These are phyloP conservation scores for Solanum phureja DNA, from an alignment of 257 asterid species.

Conservation along the genomic window DNA sequence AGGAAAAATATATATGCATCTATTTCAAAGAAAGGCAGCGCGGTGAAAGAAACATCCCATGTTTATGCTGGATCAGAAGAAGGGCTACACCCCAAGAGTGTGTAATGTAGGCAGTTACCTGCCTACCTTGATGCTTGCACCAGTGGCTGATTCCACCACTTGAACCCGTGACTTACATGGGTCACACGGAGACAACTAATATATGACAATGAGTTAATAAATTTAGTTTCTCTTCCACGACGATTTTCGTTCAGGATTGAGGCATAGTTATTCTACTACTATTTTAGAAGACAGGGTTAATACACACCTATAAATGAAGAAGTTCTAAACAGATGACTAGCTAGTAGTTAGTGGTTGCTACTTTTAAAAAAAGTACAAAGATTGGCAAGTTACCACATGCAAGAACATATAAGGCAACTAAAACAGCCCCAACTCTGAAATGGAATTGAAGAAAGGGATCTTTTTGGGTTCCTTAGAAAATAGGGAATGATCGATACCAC, in stretches of 20 bases:
- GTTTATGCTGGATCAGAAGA: neutral
- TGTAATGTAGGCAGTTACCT: neutral
- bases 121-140: neutral
- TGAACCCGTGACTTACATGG: neutral
- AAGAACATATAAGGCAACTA: neutral
- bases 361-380: neutral
- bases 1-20: neutral
- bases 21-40: neutral
- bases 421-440: neutral
- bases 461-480: neutral
- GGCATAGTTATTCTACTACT: neutral
- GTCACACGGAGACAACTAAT: neutral
- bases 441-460: neutral
- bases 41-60: neutral
- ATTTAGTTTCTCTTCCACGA: neutral
- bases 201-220: neutral
- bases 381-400: neutral
- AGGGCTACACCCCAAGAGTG: neutral
- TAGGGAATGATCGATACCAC: slow-evolving; percentile 42
- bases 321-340: neutral
- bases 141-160: neutral
- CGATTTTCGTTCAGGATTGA: neutral
- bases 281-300: neutral
- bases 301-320: neutral
- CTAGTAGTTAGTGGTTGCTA: neutral